Percentiles rank a stretch among this genome's conserved stretches.
Evolutionary conservation across 2,329 filamentous ascomycete genomes (phyloP).

Genomic region (Waltergamsia citrina): DNA sequence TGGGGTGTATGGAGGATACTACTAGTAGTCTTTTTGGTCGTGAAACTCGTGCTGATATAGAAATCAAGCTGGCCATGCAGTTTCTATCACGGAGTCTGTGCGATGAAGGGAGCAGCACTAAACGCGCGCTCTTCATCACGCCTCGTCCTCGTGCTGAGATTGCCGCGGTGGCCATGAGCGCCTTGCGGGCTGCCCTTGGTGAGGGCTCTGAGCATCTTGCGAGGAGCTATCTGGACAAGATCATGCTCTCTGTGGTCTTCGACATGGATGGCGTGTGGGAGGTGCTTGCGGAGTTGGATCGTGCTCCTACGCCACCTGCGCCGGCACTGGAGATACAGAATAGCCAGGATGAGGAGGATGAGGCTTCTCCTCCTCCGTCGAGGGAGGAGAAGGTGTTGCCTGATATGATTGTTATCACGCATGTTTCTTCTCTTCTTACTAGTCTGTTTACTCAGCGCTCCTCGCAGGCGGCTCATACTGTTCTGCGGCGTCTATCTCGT

Average conservation of each 20-base stretch:
- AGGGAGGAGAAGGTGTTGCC: conserved; percentile 12
- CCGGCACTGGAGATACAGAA: conserved; percentile 18
- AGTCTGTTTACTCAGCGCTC: conserved; percentile 40
- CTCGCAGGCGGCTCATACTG: conserved; percentile 34
- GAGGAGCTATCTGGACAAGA: conserved; percentile 32
- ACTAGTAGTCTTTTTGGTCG: not conserved
- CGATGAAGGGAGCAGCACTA: conserved; percentile 10
- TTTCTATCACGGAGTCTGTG: conserved; percentile 30
- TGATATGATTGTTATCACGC: conserved; percentile 44
- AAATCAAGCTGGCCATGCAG: conserved; percentile 31
- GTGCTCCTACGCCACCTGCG: conserved; percentile 11
- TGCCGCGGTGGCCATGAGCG: conserved; percentile 29
- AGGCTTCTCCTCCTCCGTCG: conserved; percentile 6
- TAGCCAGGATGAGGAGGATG: conserved; percentile 17
- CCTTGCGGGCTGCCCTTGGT: conserved; percentile 25
- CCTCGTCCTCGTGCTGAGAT: conserved; percentile 31
- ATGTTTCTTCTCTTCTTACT: conserved; percentile 41
- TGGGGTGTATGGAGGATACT: too few species aligned
- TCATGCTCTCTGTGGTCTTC: conserved; percentile 47
- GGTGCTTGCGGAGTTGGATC: conserved; percentile 40
- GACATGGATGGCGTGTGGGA: conserved; percentile 49
- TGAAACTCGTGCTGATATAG: not conserved
- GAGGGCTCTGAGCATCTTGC: conserved; percentile 10
- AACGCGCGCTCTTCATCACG: conserved; percentile 38
- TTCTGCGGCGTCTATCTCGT: conserved; percentile 35